Conservation (phyloP, 495 filamentous ascomycete species). For the Aspergillus haitiensis region DNA sequence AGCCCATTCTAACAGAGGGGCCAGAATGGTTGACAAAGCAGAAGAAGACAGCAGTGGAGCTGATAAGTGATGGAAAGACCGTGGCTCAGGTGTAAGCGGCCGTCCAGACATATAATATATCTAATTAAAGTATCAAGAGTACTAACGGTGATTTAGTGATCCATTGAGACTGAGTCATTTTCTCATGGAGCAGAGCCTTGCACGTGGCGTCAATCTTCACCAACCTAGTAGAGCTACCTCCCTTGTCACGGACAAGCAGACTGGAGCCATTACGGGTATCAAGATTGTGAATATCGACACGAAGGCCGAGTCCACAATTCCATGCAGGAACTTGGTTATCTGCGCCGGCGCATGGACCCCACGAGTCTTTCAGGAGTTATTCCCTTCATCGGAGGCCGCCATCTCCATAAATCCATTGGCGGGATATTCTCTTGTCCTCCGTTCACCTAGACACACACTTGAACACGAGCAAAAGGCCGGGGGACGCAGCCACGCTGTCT, state of each 20-base stretch:
- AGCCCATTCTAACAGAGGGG: conserved; percentile 8
- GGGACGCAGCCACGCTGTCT: conserved; percentile 65
- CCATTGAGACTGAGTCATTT: conserved; percentile 64
- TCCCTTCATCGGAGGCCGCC: conserved; percentile 51
- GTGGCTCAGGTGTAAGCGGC: conserved; percentile 63
- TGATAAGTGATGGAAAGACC: conserved; percentile 60
- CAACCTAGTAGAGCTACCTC: conserved; percentile 59
- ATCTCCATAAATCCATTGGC: conserved; percentile 63
- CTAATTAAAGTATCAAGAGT: neutral
- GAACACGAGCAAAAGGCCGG: conserved; percentile 28
- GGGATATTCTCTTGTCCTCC: conserved; percentile 69
- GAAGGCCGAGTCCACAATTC: conserved; percentile 27
- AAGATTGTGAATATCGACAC: conserved; percentile 41
- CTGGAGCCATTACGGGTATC: conserved; percentile 48
- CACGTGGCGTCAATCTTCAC: conserved; percentile 65
- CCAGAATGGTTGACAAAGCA: conserved; percentile 61
- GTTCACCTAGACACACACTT: conserved; percentile 55
- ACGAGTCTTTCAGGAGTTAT: conserved; percentile 60
- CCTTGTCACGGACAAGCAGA: conserved; percentile 48
- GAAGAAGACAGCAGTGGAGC: conserved; percentile 54
- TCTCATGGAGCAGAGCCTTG: conserved; percentile 56
- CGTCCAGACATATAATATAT: neutral
- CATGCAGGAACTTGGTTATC: conserved; percentile 61
- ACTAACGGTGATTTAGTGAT: conserved; percentile 41
- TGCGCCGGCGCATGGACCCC: conserved; percentile 71